Conservation (phyloP, 2,329 filamentous ascomycete species). For the Lecanicillium sp. region DNA sequence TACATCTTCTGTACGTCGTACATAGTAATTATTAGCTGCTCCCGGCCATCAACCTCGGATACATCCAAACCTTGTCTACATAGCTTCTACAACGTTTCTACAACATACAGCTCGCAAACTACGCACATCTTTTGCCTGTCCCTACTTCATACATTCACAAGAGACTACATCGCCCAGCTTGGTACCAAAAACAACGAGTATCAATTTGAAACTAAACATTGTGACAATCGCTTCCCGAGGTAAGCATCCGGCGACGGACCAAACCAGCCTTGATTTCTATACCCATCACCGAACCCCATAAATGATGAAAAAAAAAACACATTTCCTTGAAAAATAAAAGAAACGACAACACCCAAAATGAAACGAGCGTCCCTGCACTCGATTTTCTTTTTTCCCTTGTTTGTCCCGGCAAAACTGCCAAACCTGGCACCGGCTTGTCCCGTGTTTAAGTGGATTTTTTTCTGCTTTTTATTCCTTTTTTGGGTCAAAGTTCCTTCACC, state of each 20-base stretch:
- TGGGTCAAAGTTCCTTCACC: background rate
- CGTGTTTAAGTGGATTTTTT: background rate
- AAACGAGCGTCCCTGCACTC: constrained; percentile 4
- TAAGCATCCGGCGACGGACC: constrained; percentile 9
- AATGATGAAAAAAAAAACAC: constrained; percentile 8
- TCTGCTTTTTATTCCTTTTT: background rate
- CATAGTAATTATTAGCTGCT: no score
- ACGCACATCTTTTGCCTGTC: no score
- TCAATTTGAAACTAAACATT: constrained; percentile 7
- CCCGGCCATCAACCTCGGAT: no score
- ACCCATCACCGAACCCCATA: constrained; percentile 9
- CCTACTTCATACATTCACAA: no score
- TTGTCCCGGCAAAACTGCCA: background rate
- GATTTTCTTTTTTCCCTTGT: constrained; percentile 1
- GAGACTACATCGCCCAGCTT: no score
- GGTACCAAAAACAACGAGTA: background rate
- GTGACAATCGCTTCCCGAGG: constrained; percentile 7
- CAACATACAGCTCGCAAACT: no score
- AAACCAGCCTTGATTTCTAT: constrained; percentile 11
- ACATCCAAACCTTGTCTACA: no score
- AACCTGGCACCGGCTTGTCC: background rate
- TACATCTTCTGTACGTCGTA: no score
- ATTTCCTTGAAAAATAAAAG: constrained; percentile 4
- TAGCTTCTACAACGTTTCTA: no score
- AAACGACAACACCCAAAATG: no score